Evolutionary conservation across 2,329 filamentous ascomycete species (phyloP).

Genomic region (Aspergillus sp.): DNA sequence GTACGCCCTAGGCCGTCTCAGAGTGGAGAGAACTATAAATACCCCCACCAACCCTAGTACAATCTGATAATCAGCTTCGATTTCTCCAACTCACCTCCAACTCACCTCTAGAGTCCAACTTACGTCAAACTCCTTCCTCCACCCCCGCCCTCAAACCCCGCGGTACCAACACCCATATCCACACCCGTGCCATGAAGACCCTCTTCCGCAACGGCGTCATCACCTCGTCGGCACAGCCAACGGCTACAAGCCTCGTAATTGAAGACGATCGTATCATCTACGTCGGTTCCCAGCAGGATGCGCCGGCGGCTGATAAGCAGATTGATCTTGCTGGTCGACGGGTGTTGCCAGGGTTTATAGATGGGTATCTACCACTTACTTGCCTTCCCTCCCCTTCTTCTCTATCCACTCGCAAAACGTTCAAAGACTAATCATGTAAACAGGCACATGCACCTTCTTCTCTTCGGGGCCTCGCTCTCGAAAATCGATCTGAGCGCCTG

Average conservation of each 20-base stretch:
- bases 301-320: slow-evolving; percentile 21
- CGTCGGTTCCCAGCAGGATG: slow-evolving; percentile 41
- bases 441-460: slow-evolving; percentile 45
- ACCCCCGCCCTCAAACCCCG: neutral
- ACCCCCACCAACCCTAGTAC: neutral
- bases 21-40: neutral
- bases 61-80: neutral
- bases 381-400: neutral
- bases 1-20: neutral
- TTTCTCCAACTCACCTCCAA: neutral
- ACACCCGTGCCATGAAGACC: slow-evolving; percentile 21
- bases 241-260: slow-evolving; percentile 38
- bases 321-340: slow-evolving; percentile 43
- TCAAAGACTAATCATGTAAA: neutral
- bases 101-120: neutral
- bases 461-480: slow-evolving; percentile 51
- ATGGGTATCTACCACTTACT: slow-evolving; percentile 43
- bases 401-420: neutral
- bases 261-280: slow-evolving; percentile 46
- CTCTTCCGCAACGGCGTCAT: slow-evolving; percentile 24
- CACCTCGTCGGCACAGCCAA: slow-evolving; percentile 9
- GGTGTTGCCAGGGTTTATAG: slow-evolving; percentile 54
- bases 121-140: neutral
- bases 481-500: slow-evolving; percentile 51
- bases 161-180: neutral